phyloP scores from a whole-genome alignment of 1,284 basidiomycete genomes.

The Melampsora larici-populina region DNA sequence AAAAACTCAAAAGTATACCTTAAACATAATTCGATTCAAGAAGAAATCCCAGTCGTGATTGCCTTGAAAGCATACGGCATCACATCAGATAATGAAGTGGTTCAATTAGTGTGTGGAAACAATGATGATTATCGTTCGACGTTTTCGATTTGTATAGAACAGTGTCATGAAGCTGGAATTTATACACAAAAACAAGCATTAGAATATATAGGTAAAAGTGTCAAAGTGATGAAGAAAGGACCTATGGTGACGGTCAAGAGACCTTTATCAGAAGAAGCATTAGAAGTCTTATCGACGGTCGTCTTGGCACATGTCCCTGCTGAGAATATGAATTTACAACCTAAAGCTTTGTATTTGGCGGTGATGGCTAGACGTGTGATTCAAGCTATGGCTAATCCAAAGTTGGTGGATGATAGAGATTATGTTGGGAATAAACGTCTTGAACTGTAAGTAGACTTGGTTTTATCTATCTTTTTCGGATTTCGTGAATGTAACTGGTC shows the following conservation, averaged over 20 bases:
- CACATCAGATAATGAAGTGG: constrained; percentile 96
- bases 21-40: constrained; percentile 96
- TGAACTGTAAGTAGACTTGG: constrained; percentile 70
- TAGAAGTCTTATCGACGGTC: constrained; percentile 93
- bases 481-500: no score
- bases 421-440: constrained; percentile 99
- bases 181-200: constrained; percentile 91
- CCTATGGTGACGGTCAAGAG: constrained; percentile 61
- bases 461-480: not conserved
- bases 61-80: constrained; percentile 95
- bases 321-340: constrained; percentile 79
- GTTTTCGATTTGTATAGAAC: constrained; percentile 90
- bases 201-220: constrained; percentile 88
- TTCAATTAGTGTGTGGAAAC: constrained; percentile 87
- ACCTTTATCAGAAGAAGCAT: constrained; percentile 86
- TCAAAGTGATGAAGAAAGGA: constrained; percentile 78
- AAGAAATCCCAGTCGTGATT: constrained; percentile 93
- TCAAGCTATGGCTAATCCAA: constrained; percentile 93
- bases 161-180: constrained; percentile 71
- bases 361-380: constrained; percentile 96
- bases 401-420: constrained; percentile 96
- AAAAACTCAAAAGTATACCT: constrained; percentile 92
- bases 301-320: constrained; percentile 96
- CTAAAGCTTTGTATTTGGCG: constrained; percentile 95
- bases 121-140: constrained; percentile 82